Evolutionary conservation across 805 yeast genomes (phyloP).

Genomic region (Grigorovia humatica): DNA sequence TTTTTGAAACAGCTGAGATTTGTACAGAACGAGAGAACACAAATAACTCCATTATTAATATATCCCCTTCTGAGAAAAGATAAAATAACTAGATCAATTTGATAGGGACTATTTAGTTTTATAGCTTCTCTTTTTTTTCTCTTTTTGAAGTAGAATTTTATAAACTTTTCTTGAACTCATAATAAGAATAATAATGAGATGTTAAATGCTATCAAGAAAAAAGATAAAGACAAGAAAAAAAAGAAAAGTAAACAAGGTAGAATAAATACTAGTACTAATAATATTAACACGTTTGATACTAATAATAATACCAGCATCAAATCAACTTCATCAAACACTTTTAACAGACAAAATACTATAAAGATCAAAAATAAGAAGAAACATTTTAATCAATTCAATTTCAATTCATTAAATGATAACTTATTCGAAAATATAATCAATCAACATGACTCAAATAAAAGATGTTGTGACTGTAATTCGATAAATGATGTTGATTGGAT

Average conservation of each 20-base stretch:
- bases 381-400: conserved; percentile 2
- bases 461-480: conserved; percentile 75
- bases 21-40: too few species aligned
- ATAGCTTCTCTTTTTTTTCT: too few species aligned
- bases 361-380: neutral
- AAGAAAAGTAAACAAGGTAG: neutral
- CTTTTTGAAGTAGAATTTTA: too few species aligned
- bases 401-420: neutral
- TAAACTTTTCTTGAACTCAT: neutral
- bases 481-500: conserved; percentile 69
- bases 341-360: neutral
- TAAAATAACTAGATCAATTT: too few species aligned
- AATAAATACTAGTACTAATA: neutral
- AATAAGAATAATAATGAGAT: neutral
- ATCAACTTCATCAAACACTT: neutral
- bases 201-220: neutral
- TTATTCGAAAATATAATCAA: conserved; percentile 16
- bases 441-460: conserved; percentile 42
- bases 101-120: too few species aligned
- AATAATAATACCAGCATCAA: too few species aligned
- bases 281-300: neutral
- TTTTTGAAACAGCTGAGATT: too few species aligned
- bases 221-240: neutral
- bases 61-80: too few species aligned
- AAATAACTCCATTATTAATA: too few species aligned